Percentiles rank a stretch among this genome's conserved stretches.
Evolutionary conservation across 371 early-diverging fungal species (phyloP).

Genomic region (Mucor irregularis): DNA sequence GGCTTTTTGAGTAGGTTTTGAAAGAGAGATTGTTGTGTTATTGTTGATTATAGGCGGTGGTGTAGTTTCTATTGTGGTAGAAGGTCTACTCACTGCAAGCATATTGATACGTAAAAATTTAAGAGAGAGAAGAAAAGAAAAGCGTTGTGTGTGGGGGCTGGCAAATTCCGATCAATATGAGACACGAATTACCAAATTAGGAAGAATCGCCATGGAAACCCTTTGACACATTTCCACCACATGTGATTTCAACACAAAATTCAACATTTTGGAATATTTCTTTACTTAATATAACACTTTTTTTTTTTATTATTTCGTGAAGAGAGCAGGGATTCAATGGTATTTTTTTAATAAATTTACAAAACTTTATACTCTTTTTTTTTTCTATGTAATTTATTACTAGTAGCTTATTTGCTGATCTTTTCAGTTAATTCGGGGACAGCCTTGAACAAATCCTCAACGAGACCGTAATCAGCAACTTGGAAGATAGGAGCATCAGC

Average conservation of each 20-base stretch:
- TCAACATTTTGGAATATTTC: too few relatives aligned
- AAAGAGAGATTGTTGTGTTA: neutral
- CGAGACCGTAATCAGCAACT: conserved; percentile 96
- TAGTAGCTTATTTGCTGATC: conserved; percentile 22
- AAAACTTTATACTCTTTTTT: too few relatives aligned
- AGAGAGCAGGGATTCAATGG: too few relatives aligned
- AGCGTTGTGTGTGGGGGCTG: too few relatives aligned
- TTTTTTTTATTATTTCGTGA: too few relatives aligned
- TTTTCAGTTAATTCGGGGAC: conserved; percentile 95
- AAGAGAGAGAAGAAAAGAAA: neutral
- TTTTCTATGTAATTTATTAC: neutral
- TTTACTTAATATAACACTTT: too few relatives aligned
- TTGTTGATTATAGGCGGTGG: neutral
- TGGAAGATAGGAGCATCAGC: conserved; percentile 98
- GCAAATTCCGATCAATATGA: too few relatives aligned
- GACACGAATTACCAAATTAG: too few relatives aligned
- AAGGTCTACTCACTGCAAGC: neutral
- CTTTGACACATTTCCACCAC: too few relatives aligned
- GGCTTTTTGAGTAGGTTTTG: conserved; percentile 1
- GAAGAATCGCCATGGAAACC: too few relatives aligned
- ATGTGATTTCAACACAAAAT: too few relatives aligned
- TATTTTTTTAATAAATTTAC: too few relatives aligned
- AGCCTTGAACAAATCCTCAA: conserved; percentile 93
- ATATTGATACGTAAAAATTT: neutral
- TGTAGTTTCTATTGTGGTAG: neutral